Percentiles rank a stretch among this genome's conserved stretches.
These are phyloP conservation scores for Thalassia testudinum DNA, from an alignment of 116 monocot species.

Conservation along the genomic window DNA sequence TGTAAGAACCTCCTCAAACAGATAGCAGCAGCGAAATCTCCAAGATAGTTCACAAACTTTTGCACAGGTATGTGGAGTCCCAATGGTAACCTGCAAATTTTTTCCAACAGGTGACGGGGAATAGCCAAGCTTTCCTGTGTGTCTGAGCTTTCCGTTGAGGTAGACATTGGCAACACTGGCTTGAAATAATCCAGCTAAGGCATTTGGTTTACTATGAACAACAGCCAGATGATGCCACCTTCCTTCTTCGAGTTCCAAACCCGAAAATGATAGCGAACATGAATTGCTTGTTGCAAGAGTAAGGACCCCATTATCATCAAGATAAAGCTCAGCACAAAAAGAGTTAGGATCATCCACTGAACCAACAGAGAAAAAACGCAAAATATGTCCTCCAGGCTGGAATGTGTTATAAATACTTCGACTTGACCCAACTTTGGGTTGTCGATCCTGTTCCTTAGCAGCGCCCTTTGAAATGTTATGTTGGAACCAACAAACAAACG, in stretches of 20 bases:
- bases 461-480: conserved; percentile 46
- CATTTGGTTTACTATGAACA: conserved; percentile 98
- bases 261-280: conserved; percentile 61
- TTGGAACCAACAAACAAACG: conserved; percentile 98
- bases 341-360: conserved; percentile 60
- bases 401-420: conserved; percentile 14
- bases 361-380: conserved; percentile 89
- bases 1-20: conserved; percentile 96
- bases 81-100: conserved; percentile 80
- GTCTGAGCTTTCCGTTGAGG: conserved; percentile 83
- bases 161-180: conserved; percentile 86
- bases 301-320: conserved; percentile 77
- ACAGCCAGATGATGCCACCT: conserved; percentile 97
- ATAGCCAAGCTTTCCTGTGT: conserved; percentile 95
- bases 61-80: conserved; percentile 47
- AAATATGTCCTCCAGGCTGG: conserved; percentile 28
- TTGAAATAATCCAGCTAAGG: conserved; percentile 94
- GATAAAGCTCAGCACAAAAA: conserved; percentile 67
- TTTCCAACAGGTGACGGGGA: conserved; percentile 88
- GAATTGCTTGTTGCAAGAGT: conserved; percentile 89
- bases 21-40: conserved; percentile 86
- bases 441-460: conserved; percentile 43
- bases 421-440: conserved; percentile 15
- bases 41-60: conserved; percentile 69
- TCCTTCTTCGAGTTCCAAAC: conserved; percentile 85